Percentiles rank a stretch among this genome's conserved stretches.
phyloP scores from a whole-genome alignment of 306 rosid genomes.

The Corylus heterophylla region DNA sequence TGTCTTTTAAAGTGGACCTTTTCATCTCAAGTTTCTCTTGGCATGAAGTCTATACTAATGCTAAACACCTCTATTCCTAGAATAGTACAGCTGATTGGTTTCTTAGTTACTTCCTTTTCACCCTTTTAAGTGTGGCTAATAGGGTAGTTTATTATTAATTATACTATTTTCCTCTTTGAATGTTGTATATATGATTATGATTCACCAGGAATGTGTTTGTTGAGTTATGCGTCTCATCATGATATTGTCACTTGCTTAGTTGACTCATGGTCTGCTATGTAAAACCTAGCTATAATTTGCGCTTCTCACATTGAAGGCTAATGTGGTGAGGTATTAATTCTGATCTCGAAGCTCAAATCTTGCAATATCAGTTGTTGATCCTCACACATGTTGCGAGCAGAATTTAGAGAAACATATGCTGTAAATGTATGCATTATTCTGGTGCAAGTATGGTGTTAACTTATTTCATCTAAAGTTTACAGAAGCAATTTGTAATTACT shows the following conservation, averaged over 20 bases:
- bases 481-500: constrained; percentile 26
- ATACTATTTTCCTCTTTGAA: constrained; percentile 4
- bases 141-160: not conserved
- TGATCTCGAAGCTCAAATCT: not conserved
- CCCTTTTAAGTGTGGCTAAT: not conserved
- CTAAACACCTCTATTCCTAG: not conserved
- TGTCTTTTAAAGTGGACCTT: not conserved
- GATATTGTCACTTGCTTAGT: not conserved
- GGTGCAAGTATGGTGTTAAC: constrained; percentile 2
- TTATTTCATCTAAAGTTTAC: constrained; percentile 20
- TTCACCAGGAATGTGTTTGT: not conserved
- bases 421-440: constrained; percentile 4
- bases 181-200: not conserved
- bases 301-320: not conserved
- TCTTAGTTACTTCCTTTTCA: not conserved
- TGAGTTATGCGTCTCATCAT: not conserved
- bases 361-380: not conserved
- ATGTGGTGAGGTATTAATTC: not conserved
- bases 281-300: not conserved
- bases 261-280: not conserved
- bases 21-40: not conserved
- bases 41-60: not conserved
- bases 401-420: constrained; percentile 1
- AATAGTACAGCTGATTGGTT: not conserved
- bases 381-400: not conserved